Percentiles rank a stretch among this genome's conserved stretches.
phyloP scores from a whole-genome alignment of 208 protist species.

The Crithidia sp. region DNA sequence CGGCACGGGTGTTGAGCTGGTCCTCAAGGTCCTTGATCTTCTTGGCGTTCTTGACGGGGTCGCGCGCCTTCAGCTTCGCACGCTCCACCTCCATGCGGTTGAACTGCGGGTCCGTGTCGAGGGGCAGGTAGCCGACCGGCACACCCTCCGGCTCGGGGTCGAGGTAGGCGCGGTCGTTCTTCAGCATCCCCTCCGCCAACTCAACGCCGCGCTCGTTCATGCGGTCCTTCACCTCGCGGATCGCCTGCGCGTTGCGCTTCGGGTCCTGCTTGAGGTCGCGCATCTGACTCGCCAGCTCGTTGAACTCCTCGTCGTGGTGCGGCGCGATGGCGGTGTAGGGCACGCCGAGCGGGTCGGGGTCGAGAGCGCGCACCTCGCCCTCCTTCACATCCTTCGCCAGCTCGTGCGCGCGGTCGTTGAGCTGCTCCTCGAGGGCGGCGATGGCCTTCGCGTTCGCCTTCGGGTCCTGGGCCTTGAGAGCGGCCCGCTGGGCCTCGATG shows the following conservation, averaged over 20 bases:
- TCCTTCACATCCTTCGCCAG: constrained; percentile 75
- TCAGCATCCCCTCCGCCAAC: constrained; percentile 50
- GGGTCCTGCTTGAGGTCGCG: constrained; percentile 66
- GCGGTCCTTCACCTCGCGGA: constrained; percentile 39
- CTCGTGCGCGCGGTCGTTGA: constrained; percentile 75
- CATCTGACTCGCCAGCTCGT: constrained; percentile 44
- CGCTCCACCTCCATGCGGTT: constrained; percentile 73
- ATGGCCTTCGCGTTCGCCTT: constrained; percentile 53
- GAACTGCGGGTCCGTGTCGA: constrained; percentile 71
- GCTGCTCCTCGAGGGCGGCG: constrained; percentile 54
- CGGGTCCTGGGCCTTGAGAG: constrained; percentile 68
- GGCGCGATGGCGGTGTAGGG: constrained; percentile 61
- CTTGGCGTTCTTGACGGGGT: constrained; percentile 53
- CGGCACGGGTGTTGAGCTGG: constrained; percentile 66
- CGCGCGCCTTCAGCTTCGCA: constrained; percentile 61
- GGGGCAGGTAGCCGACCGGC: constrained; percentile 52
- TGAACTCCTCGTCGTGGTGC: constrained; percentile 69
- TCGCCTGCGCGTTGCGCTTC: constrained; percentile 43
- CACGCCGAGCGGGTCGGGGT: constrained; percentile 52
- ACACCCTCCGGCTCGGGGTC: constrained; percentile 61
- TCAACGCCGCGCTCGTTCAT: constrained; percentile 68
- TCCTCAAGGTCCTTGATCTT: constrained; percentile 71
- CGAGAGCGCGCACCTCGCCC: constrained; percentile 51
- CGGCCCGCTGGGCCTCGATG: constrained; percentile 65
- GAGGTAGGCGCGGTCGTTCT: constrained; percentile 68